Base-by-base conservation (phyloP, 148 eudicot species). In the Salicornia ramosissima region DNA sequence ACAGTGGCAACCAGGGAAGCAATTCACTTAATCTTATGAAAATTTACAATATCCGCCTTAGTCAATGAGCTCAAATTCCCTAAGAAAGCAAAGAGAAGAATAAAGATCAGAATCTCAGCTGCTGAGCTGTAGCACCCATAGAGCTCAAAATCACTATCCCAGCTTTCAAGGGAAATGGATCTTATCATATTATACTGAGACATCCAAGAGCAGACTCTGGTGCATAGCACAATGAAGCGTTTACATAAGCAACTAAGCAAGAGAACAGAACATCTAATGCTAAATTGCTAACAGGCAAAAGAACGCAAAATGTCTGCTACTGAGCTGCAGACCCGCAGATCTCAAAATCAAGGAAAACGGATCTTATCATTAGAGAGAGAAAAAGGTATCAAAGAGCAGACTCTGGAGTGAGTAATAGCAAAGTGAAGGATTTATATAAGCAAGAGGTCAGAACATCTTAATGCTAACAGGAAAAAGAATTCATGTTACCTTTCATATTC, bases 401-500 rank as follows among this genome's bases (percentile, higher is more conserved):
- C 21, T 53, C 22, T 54, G 43, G 31, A 15, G 26, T 19, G 31
- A 15, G 26, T 19, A 68, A 52, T 31, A 58, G 22, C 63, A 31
- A 39, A 58, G 11, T 30, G 4, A 31, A 11, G 39, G 11, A 56
- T 40, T 9, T 29, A 56, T 22, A 39, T n/a, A 28, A 21, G 43
- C 74, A 69, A 34, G n/a, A 42, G 43, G 29, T 7, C 24, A 29
- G 49, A 64, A 9, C 65, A 22, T 9, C 31, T 47, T 30, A 42
- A 15, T 19, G 10, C 15, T 9, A 26, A 50, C 51, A 31, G 28
- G 5, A 67, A 47, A 65, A 26, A 55, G 47, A 64, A 46, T 60
- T 26, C 8, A 29, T 9, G 33, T 31, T 76, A 94, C 97, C 97
- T 84, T 71, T 90, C 98, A 82, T 94, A 94, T 55, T 94, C 98